Conservation (phyloP, 148 eudicot species). For the Chenopodium formosanum region DNA sequence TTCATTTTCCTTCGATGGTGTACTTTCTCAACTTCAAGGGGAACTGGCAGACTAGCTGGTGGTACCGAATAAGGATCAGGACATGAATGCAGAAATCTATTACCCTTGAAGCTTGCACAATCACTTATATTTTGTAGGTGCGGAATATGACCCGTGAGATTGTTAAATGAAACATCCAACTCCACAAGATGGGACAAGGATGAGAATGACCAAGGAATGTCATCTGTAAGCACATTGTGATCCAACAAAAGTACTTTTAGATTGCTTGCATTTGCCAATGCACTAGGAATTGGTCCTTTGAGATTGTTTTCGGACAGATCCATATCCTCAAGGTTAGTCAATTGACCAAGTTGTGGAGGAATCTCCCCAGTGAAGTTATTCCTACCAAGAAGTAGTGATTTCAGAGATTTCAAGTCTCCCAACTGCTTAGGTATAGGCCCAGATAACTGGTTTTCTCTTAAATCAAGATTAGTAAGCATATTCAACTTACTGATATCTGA, state of each 20-base stretch:
- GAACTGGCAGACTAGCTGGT: constrained; percentile 42
- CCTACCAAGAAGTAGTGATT: constrained; percentile 34
- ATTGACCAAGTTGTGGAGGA: constrained; percentile 34
- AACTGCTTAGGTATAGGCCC: constrained; percentile 45
- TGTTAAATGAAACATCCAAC: constrained; percentile 54
- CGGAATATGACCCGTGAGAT: constrained; percentile 57
- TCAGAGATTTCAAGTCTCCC: constrained; percentile 32
- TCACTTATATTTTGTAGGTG: constrained; percentile 33
- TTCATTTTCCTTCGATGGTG: constrained; percentile 36
- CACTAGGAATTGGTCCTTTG: constrained; percentile 42
- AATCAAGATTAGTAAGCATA: constrained; percentile 39
- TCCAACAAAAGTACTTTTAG: constrained; percentile 40
- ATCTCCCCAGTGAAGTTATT: constrained; percentile 48
- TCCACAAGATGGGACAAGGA: constrained; percentile 37
- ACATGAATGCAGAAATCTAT: constrained; percentile 46
- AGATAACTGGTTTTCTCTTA: constrained; percentile 36
- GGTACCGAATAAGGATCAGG: constrained; percentile 43
- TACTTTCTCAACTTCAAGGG: constrained; percentile 41
- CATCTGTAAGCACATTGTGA: constrained; percentile 50
- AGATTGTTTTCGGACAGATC: constrained; percentile 46
- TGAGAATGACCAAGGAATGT: constrained; percentile 47
- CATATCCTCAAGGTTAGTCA: constrained; percentile 36
- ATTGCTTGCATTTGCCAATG: constrained; percentile 36
- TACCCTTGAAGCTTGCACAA: constrained; percentile 48
- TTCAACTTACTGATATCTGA: constrained; percentile 33